phyloP scores from a whole-genome alignment of 2,329 filamentous ascomycete genomes.

The Teratosphaeria viscida region DNA sequence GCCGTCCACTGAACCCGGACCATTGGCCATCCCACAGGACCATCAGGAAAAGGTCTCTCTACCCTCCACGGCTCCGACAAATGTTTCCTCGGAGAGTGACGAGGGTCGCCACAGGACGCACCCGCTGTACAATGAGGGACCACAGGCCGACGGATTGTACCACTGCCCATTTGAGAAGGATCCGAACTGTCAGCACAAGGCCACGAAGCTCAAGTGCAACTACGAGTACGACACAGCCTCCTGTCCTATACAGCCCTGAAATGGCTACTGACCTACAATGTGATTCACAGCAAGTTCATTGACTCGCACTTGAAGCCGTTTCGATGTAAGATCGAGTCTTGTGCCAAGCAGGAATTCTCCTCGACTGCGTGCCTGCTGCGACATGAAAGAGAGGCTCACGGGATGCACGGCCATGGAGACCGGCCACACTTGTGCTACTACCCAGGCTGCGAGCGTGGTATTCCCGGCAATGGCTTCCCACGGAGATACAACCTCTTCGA shows the following conservation, averaged over 20 bases:
- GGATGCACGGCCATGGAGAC: conserved; percentile 87
- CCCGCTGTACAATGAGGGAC: conserved; percentile 57
- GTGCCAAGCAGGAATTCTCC: conserved; percentile 80
- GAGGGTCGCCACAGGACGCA: conserved; percentile 40
- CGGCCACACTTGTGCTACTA: conserved; percentile 87
- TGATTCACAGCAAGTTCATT: conserved; percentile 71
- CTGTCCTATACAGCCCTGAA: not conserved
- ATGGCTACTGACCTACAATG: conserved; percentile 8
- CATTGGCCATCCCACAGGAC: conserved; percentile 3
- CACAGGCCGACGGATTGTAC: conserved; percentile 68
- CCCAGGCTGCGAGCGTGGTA: conserved; percentile 73
- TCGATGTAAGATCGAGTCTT: conserved; percentile 77
- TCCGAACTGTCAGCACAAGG: conserved; percentile 70
- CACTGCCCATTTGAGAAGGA: conserved; percentile 76
- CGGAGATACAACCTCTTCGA: conserved; percentile 92
- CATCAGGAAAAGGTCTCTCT: conserved; percentile 6
- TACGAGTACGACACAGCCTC: conserved; percentile 65
- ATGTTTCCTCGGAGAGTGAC: conserved; percentile 14
- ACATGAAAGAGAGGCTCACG: conserved; percentile 91
- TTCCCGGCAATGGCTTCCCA: conserved; percentile 78
- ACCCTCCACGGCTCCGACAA: conserved; percentile 2
- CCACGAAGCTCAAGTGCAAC: conserved; percentile 96
- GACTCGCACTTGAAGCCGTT: conserved; percentile 96
- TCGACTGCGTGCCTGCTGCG: conserved; percentile 90
- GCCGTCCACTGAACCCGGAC: conserved; percentile 3